Conservation (phyloP, 2,329 filamentous ascomycete genomes). For the Botrytis medusae region DNA sequence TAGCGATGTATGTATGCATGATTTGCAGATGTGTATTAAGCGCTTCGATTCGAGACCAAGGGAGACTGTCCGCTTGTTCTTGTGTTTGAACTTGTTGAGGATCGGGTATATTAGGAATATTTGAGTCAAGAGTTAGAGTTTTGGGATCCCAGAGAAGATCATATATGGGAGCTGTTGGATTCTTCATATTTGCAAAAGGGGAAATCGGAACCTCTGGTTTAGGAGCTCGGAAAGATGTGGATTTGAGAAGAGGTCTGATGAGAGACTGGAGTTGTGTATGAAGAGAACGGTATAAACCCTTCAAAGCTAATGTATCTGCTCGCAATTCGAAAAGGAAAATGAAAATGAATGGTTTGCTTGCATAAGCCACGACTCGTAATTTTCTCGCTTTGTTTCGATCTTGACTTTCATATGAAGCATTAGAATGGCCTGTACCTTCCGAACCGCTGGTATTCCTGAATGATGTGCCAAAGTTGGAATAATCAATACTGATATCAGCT, state of each 20-base stretch:
- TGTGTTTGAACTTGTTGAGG: slow-evolving; percentile 39
- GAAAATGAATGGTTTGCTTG: slow-evolving; percentile 74
- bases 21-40: slow-evolving; percentile 65
- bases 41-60: slow-evolving; percentile 62
- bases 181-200: slow-evolving; percentile 21
- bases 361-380: slow-evolving; percentile 70
- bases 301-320: slow-evolving; percentile 57
- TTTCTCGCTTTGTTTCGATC: slow-evolving; percentile 56
- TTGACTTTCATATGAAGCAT: slow-evolving; percentile 45
- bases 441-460: slow-evolving; percentile 27
- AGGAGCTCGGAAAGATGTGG: slow-evolving; percentile 57
- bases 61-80: slow-evolving; percentile 32
- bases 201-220: slow-evolving; percentile 43
- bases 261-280: slow-evolving; percentile 62
- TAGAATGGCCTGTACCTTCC: slow-evolving; percentile 32
- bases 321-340: slow-evolving; percentile 68
- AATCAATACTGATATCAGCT: slow-evolving; percentile 48
- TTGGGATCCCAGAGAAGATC: slow-evolving; percentile 63
- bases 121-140: slow-evolving; percentile 58
- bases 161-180: slow-evolving; percentile 48
- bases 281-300: slow-evolving; percentile 58
- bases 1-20: slow-evolving; percentile 53
- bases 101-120: slow-evolving; percentile 65
- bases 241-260: slow-evolving; percentile 54
- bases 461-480: slow-evolving; percentile 35